Base-by-base conservation (phyloP, 768 basidiomycete genomes). In the Boletus patriciae region DNA sequence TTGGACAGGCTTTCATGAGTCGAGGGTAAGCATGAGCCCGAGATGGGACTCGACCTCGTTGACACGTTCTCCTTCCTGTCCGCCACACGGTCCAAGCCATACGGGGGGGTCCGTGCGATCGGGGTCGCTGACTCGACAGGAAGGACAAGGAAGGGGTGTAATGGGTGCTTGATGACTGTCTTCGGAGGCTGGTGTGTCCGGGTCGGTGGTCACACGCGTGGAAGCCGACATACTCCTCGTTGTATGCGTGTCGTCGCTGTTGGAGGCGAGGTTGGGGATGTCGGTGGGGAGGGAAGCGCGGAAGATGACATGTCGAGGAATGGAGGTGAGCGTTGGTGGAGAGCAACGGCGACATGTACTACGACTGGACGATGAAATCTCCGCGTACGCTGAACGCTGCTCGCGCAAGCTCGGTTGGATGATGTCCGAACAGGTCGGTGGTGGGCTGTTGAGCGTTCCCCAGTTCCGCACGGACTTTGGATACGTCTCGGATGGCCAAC, bases 121-220 rank as follows among this genome's bases (percentile, higher is more conserved):
- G 48, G 5, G 53, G 50, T 25, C 57, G 64, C 6, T 60, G 64
- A 18, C 40, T 56, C 60, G 66, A 61, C 3, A 66, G 69, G 2
- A 66, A 62, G 25, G 68, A 69, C 3, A 69, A 70, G 3, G 59
- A 54, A 12, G 66, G 62, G 12, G 68, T 68, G 34, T 66, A 69
- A 41, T 71, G 73, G 11, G 66, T 29, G 46, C 73, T 71, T 1
- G 70, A 71, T 0, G 69, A 62, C 46, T 67, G 70, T 51, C 70
- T 58, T 16, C 52, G 25, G 47, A 9, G 65, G 61, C 33, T 65
- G 53, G 50, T 4, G 27, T 7, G 37, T 42, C 53, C 23, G 13
- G 33, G 31, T 59, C 37, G 6, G 46, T 12, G 40, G 19, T 41
- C 34, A 19, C 19, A 19, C 48, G 25, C 25, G 40, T 59, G 29